Base-by-base conservation (phyloP, 2,329 filamentous ascomycete species). In the Chrysoporthe deuterocubensis region DNA sequence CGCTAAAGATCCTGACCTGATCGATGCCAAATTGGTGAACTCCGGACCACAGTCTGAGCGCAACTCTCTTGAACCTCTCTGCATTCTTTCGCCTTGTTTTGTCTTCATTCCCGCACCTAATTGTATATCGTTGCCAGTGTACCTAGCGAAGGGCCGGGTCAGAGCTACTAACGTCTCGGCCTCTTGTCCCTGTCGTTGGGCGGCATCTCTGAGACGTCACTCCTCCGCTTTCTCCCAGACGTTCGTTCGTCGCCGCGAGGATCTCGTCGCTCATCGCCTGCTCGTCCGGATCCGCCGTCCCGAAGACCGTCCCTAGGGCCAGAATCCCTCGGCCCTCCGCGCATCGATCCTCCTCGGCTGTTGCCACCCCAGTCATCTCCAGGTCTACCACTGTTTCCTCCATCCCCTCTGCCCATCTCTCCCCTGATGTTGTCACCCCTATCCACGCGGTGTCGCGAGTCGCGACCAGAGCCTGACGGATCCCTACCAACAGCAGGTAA, bases 141-240 rank as follows among this genome's bases (percentile, higher is more conserved):
- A 32, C 13, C 14, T 34, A 14, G 40, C 40, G n/a, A 9, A 32
- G 13, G 13, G 13, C 14, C 21, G 43, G 21, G 21, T 34, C 26
- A 46, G 34, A 18, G 62, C 9, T 50, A 72, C 75, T 81, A 86
- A 73, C 83, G 82, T 76, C 86, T 81, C 71, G 78, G 81, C 75
- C 86, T 81, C 80, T 88, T 88, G 69, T 88, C 85, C 67, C 83
- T 79, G 50, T 86, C 84, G 72, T 75, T 81, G 18, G 75, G 71
- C 26, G 72, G 71, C 46, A 75, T 73, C 26, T 81, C 81, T 63
- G 86, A 60, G 37, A 62, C 85, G 69, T 86, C 85, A 71, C 83
- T 86, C 72, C 79, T 79, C 48, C 81, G 80, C 74, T 83, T 83
- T 70, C 79, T 75, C 43, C 76, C 74, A 32, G 68, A 70, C 3